Base-by-base conservation (phyloP, 1,284 basidiomycete species). In the Ceratobasidium sp. region DNA sequence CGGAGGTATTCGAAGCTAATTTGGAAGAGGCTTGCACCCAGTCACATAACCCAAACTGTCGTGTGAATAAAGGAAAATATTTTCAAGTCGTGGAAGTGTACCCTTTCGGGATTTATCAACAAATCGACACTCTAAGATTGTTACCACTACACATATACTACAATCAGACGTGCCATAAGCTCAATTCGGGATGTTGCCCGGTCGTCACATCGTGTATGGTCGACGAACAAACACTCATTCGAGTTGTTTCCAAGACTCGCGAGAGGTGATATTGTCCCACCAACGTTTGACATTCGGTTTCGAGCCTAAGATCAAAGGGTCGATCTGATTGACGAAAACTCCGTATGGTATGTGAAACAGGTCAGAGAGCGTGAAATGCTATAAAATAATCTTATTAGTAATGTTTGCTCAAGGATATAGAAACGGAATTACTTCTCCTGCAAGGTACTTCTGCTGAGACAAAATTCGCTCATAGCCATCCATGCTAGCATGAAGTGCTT, bases 341-440 rank as follows among this genome's bases (percentile, higher is more conserved):
- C 84, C 88, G 73, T 85, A 85, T 0, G 89, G 84, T 22, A 89
- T 78, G 78, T 89, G 88, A 80, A 84, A 85, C 5, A 90, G 81
- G 79, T 90, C 89, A 3, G 85, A 87, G 8, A 89, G 79, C 1
- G 87, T 88, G 65, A 83, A 69, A 44, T 80, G 57, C 75, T 76
- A 60, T 29, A 36, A 31, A 19, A 48, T 22, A 8, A 27, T 19
- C 17, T 24, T 50, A 19, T 76, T 31, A 65, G 54, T 1, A 19
- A 14, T 27, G 33, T 24, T 44, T 45, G n/a, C 56, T 17, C 15
- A 17, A 24, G 36, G n/a, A 36, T 24, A 19, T 22, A 56, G 48
- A 17, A 24, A 31, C 36, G 22, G 17, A 81, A 83, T 73, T 65
- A 86, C 85, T 22, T 87, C 81, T 0, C 88, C 88, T 33, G 84